Base-by-base conservation (phyloP, 108 stramenopile species). In the Mediolabrus comicus region DNA sequence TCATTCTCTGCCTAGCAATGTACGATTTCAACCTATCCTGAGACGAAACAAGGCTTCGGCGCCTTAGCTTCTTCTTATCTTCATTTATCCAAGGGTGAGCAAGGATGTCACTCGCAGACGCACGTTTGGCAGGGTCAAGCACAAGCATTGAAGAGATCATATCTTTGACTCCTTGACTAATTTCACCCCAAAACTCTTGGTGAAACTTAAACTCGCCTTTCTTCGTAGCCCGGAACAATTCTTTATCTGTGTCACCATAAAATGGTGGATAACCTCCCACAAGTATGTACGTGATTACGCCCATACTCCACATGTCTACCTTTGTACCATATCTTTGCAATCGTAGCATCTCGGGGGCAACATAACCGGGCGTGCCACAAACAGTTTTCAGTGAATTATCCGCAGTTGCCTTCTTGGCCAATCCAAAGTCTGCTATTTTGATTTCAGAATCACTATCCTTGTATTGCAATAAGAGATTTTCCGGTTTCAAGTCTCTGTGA, bases 351-450 rank as follows among this genome's bases (percentile, higher is more conserved):
- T 93, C 92, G 5, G 89, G 91, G 14, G 83, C 85, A 59, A 88
- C 82, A 30, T 83, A 87, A 0, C 84, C 82, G 26, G 92, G 80
- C 3, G 92, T 89, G 65, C 92, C 92, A 56, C 89, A 90, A 27
- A 86, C 55, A 10, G 92, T 91, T 12, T 36, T 75, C 77, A 83
- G 85, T 31, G 75, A 89, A 58, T 92, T 12, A 24, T 83, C 80
- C 14, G 66, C 49, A 22, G 55, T 55, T 8, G 76, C 72, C 9
- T 56, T 62, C 68, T 97, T 92, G 30, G 98, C 97, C 69, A 98
- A 97, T 36, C 99, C 99, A 88, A 99, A 98, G 80, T 99, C 99
- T 27, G 92, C 91, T 27, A 99, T 84, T 84, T 98, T 99, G 41
- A 99, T 91, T 27, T 88, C 79, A 2, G 88, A 84, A 65, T 98